Evolutionary conservation across 805 yeast genomes (phyloP).

Genomic region (Nakazawaea wyomingensis): DNA sequence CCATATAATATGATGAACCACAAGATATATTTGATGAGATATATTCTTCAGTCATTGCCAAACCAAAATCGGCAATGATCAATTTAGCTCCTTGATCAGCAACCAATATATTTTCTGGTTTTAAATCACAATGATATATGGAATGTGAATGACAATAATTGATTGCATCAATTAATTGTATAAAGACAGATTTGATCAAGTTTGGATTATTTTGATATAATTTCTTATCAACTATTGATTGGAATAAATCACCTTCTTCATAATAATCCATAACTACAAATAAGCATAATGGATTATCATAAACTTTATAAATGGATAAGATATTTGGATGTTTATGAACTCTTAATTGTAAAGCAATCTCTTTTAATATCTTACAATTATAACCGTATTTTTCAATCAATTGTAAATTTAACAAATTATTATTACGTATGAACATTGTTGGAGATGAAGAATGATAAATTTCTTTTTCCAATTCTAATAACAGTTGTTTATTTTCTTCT

Average conservation of each 20-base stretch:
- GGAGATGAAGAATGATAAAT: conserved; percentile 16
- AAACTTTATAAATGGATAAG: conserved; percentile 67
- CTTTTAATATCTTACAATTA: conserved; percentile 45
- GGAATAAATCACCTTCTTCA: conserved; percentile 81
- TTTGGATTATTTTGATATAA: conserved; percentile 50
- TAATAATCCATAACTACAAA: conserved; percentile 84
- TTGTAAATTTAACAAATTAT: conserved; percentile 30
- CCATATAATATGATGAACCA: conserved; percentile 89
- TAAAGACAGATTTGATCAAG: conserved; percentile 51
- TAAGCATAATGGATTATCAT: conserved; percentile 51
- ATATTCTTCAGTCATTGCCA: conserved; percentile 58
- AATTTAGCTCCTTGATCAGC: conserved; percentile 49
- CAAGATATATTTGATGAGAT: conserved; percentile 71
- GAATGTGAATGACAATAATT: conserved; percentile 76
- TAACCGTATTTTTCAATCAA: conserved; percentile 29
- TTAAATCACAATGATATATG: conserved; percentile 90
- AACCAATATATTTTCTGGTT: conserved; percentile 89
- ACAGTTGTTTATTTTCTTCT: conserved; percentile 23
- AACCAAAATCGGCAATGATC: conserved; percentile 82
- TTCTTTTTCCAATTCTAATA: conserved; percentile 24
- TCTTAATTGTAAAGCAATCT: conserved; percentile 65
- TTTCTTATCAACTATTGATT: conserved; percentile 73
- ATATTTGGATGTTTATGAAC: conserved; percentile 80
- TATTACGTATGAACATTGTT: conserved; percentile 21
- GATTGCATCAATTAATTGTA: conserved; percentile 79